A percentile compares a stretch with the other conserved stretches of the same genome.
These are phyloP conservation scores for Erodium chrysanthum DNA, from an alignment of 441 rosid species.

Conservation along the genomic window DNA sequence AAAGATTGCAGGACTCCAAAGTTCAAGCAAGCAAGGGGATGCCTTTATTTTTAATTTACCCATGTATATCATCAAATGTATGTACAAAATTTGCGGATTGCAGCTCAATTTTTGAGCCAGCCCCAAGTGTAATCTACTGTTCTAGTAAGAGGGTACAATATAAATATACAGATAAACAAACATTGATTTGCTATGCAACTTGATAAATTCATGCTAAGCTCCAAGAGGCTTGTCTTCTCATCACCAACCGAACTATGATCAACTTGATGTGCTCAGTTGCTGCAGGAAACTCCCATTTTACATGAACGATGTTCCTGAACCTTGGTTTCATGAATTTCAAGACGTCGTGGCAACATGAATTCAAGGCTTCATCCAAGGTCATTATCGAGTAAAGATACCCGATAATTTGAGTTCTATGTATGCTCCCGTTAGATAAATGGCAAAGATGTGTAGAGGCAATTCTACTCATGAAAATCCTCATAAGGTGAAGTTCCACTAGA, in stretches of 20 bases:
- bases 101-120: neutral
- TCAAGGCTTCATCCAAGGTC: too few relatives aligned
- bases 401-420: neutral
- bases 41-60: neutral
- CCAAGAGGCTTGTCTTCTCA: neutral
- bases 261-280: neutral
- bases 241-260: neutral
- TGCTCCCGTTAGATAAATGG: neutral
- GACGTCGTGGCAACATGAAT: neutral
- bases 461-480: slow-evolving; percentile 64
- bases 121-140: neutral
- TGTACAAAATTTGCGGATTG: neutral
- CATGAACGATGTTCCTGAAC: too few relatives aligned
- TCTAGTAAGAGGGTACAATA: neutral
- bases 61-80: neutral
- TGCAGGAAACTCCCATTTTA: neutral
- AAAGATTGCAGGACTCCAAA: too few relatives aligned
- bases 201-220: neutral
- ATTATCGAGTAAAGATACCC: too few relatives aligned
- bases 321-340: too few relatives aligned
- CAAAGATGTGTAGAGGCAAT: neutral
- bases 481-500: slow-evolving; percentile 62
- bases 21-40: too few relatives aligned
- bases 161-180: neutral
- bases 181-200: neutral